Percentiles rank a stretch among this genome's conserved stretches.
Evolutionary conservation across 2,329 filamentous ascomycete species (phyloP).

Genomic region (Claviceps spartinae): DNA sequence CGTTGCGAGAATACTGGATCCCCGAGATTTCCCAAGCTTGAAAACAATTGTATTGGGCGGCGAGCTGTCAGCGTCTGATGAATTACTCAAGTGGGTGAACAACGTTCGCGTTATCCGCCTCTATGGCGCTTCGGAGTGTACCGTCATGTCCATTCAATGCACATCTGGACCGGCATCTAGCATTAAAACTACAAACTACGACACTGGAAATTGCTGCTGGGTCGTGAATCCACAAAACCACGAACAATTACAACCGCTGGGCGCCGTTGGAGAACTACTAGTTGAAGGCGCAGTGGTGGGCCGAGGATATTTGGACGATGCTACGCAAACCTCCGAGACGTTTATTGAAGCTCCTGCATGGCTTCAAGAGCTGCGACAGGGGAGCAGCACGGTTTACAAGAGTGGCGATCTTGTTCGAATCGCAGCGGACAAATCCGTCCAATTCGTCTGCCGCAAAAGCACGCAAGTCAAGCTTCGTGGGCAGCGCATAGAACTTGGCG

Average conservation of each 20-base stretch:
- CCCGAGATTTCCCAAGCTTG: slow-evolving; percentile 1
- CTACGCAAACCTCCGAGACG: neutral
- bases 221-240: neutral
- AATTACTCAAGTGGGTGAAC: neutral
- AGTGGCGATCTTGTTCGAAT: slow-evolving; percentile 1
- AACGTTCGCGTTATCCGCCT: neutral
- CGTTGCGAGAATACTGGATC: slow-evolving; percentile 4
- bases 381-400: neutral
- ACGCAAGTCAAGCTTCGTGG: slow-evolving; percentile 3
- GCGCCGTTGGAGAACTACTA: neutral
- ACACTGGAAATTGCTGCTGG: neutral
- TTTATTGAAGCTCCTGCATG: slow-evolving; percentile 1
- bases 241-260: neutral
- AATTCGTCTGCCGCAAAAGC: neutral
- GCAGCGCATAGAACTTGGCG: slow-evolving; percentile 3
- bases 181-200: neutral
- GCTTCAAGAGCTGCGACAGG: neutral
- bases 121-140: slow-evolving; percentile 1
- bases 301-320: slow-evolving; percentile 1
- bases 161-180: neutral
- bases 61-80: neutral
- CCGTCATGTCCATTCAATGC: neutral
- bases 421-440: neutral
- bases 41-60: slow-evolving; percentile 4
- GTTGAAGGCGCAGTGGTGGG: neutral